A percentile compares a stretch with the other conserved stretches of the same genome.
These are phyloP conservation scores for Dictyostelium discoideum DNA, from an alignment of 78 protist species.

Conservation along the genomic window dicty_2.7 NC_007090.3:1322501-1323000, in stretches of 20 bases:
- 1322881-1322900: slow-evolving; percentile 39
- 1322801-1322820: slow-evolving; percentile 5
- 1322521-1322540: slow-evolving; percentile 30
- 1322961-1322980: background rate
- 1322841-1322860: slow-evolving; percentile 26
- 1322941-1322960: background rate
- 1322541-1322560: background rate
- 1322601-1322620: background rate
- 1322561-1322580: background rate
- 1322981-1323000: background rate
- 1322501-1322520: background rate
- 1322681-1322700: too few species aligned
- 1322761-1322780: background rate
- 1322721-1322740: too few species aligned
- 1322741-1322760: background rate
- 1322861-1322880: slow-evolving; percentile 1
- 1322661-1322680: too few species aligned
- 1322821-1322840: slow-evolving; percentile 24
- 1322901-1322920: slow-evolving; percentile 45
- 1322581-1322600: background rate
- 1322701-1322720: too few species aligned
- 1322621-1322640: too few species aligned
- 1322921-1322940: background rate
- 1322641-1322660: too few species aligned
- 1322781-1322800: background rate